Conservation (phyloP, 805 yeast species). For the Suhomyces xylopsoci region DNA sequence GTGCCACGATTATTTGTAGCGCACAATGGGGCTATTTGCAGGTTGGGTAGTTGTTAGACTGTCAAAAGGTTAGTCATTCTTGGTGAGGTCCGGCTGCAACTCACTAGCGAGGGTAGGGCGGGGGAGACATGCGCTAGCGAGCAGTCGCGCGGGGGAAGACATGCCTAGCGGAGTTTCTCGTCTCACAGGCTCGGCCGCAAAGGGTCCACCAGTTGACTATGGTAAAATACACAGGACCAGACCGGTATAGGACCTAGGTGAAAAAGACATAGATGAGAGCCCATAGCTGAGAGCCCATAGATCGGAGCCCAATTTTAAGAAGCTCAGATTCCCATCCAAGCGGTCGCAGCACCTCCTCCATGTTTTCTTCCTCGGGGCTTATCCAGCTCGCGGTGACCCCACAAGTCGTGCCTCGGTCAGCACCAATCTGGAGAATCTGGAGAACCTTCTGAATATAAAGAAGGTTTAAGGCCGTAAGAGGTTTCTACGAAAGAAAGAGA, state of each 20-base stretch:
- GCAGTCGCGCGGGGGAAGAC: neutral
- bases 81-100: neutral
- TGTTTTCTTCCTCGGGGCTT: neutral
- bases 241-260: too few species aligned
- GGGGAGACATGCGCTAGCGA: neutral
- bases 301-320: too few species aligned
- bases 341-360: neutral
- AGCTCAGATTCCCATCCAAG: too few species aligned
- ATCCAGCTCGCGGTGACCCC: neutral
- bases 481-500: neutral
- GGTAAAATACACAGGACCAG: neutral
- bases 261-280: neutral
- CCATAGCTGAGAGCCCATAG: neutral
- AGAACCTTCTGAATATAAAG: slow-evolving; percentile 1
- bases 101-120: neutral
- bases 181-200: neutral
- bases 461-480: neutral
- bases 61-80: neutral
- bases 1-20: neutral
- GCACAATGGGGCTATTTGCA: neutral
- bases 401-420: slow-evolving; percentile 1
- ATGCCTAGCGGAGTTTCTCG: neutral
- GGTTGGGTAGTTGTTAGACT: neutral
- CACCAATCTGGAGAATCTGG: slow-evolving; percentile 1
- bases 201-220: neutral